phyloP scores from a whole-genome alignment of 192 early-diverging fungal genomes.

The Entophlyctis luteolus region DNA sequence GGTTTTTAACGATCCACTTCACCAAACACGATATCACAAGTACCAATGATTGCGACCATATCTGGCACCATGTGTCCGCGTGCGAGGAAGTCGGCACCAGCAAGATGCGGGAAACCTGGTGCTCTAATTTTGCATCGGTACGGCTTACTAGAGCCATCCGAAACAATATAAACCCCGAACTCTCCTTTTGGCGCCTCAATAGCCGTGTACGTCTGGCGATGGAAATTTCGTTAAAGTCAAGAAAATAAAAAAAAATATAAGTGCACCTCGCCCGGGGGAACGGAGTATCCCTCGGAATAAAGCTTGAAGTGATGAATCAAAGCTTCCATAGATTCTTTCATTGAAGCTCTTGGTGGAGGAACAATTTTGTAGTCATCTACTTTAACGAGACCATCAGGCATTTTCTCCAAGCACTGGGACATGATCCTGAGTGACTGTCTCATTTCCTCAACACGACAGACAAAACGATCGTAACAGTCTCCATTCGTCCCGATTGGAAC shows the following conservation, averaged over 20 bases:
- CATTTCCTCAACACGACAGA: conserved; percentile 99
- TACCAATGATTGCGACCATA: conserved; percentile 95
- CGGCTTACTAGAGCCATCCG: conserved; percentile 88
- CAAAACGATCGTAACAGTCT: conserved; percentile 93
- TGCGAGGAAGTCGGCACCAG: conserved; percentile 84
- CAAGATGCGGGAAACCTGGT: conserved; percentile 91
- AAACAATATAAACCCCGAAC: conserved; percentile 92
- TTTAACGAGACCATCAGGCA: conserved; percentile 88
- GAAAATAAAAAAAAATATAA: no score
- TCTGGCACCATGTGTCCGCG: conserved; percentile 90
- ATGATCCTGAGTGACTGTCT: conserved; percentile 94
- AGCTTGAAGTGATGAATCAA: conserved; percentile 99
- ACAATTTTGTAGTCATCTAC: conserved; percentile 98
- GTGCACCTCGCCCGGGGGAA: conserved; percentile 82
- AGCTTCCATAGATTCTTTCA: conserved; percentile 99
- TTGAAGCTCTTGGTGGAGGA: conserved; percentile 83
- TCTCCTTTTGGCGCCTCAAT: conserved; percentile 99
- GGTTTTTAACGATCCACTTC: conserved; percentile 21
- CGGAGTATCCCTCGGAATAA: conserved; percentile 97
- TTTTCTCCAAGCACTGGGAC: conserved; percentile 90
- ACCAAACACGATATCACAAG: conserved; percentile 99
- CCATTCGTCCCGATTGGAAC: conserved; percentile 92
- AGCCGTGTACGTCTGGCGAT: conserved; percentile 79
- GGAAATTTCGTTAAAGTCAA: no score
- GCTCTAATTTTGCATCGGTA: conserved; percentile 98